phyloP scores from a whole-genome alignment of 345 rosid species.

The Odontarrhena argentea region DNA sequence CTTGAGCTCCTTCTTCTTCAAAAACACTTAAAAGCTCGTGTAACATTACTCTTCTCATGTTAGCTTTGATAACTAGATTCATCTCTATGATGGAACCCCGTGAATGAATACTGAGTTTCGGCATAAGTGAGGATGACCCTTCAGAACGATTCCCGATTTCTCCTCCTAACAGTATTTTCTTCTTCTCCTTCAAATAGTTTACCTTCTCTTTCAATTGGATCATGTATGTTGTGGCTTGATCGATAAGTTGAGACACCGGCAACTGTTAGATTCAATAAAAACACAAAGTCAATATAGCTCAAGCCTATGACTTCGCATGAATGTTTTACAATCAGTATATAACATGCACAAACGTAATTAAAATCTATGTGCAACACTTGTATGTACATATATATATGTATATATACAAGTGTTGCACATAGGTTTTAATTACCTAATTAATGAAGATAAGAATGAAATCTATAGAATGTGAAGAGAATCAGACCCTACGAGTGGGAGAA shows the following conservation, averaged over 20 bases:
- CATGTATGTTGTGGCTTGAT: conserved; percentile 28
- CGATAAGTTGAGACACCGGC: conserved; percentile 31
- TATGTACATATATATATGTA: background rate
- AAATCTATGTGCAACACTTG: background rate
- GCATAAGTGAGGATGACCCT: conserved; percentile 8
- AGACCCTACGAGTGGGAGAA: conserved; percentile 34
- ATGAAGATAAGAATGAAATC: too few species aligned
- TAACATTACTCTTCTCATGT: conserved; percentile 26
- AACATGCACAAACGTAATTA: background rate
- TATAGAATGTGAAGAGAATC: too few species aligned
- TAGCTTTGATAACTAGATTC: conserved; percentile 19
- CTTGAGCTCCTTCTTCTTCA: conserved; percentile 41
- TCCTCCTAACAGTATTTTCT: conserved; percentile 6
- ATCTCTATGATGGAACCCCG: conserved; percentile 30
- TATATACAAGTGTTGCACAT: too few species aligned
- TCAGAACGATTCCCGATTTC: conserved; percentile 1
- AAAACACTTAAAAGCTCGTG: conserved; percentile 34
- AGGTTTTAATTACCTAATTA: too few species aligned
- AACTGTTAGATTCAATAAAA: conserved; percentile 21
- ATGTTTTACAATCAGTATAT: background rate
- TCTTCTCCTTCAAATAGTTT: conserved; percentile 23
- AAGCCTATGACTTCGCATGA: conserved; percentile 12
- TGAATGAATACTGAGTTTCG: conserved; percentile 20
- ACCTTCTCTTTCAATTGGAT: conserved; percentile 28
- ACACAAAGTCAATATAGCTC: background rate